Base-by-base conservation (phyloP, 2,329 filamentous ascomycete genomes). In the Podosphaera xanthii region DNA sequence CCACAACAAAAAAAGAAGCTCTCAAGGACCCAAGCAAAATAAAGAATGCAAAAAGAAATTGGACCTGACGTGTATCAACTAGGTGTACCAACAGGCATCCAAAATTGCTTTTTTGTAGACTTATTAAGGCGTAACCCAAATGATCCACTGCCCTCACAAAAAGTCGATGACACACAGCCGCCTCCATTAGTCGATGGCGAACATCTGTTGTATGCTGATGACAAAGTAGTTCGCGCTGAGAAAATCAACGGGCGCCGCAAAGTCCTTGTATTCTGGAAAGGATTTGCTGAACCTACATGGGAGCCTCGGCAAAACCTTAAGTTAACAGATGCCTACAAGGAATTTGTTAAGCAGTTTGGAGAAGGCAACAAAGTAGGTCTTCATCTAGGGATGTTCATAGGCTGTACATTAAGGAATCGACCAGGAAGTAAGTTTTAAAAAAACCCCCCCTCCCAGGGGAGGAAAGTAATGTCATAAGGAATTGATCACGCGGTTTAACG, bases 41-140 rank as follows among this genome's bases (percentile, higher is more conserved):
- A 44, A 10, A 57, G 40, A 22, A 57, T 57, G 14, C n/a, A 36
- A 12, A 30, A 42, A 2, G 35, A 34, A n/a, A 56, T 56, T n/a
- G 30, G n/a, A 42, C 54, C 54, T 44, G 54, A 57, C 33, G 36
- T 44, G 10, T 44, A 44, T 42, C 36, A 44, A 31, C 54, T 42
- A 42, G 54, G 44, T 57, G 54, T 42, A 57, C 54, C 54, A 57
- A 42, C 54, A 57, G 2, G 36, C 3, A 57, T 57, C 42, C 54
- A 57, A n/a, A 57, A 42, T 57, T 36, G 54, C 42, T 57, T 57
- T 44, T 44, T 40, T 44, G 54, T 57, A 57, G 54, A 57, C 36
- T 31, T 57, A 42, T 31, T 57, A 40, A 57, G 54, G 36, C 54
- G 22, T 9, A n/a, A 57, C n/a, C 35, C 54, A 57, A 57, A 57